phyloP scores from a whole-genome alignment of 371 early-diverging fungal species.

The Syncephalastrum sp. region DNA sequence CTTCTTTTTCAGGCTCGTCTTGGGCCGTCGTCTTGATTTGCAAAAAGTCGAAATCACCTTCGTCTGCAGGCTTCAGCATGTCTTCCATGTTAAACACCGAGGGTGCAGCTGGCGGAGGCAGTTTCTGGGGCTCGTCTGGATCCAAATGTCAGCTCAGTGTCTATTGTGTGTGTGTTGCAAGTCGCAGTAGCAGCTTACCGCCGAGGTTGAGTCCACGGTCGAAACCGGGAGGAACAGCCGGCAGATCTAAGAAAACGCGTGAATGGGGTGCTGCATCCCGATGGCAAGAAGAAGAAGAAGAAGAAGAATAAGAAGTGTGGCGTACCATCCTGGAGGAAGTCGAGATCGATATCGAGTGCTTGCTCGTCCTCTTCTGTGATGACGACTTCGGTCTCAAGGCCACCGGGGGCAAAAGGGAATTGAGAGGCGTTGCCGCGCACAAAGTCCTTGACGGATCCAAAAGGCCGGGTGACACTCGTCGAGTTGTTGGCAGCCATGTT shows the following conservation, averaged over 20 bases:
- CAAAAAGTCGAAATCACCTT: conserved; percentile 42
- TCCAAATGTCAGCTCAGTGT: conserved; percentile 2
- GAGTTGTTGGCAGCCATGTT: conserved; percentile 68
- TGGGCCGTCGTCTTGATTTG: conserved; percentile 26
- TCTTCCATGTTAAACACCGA: conserved; percentile 59
- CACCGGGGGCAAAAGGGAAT: conserved; percentile 84
- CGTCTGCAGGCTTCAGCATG: conserved; percentile 45
- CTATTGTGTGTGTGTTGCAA: neutral
- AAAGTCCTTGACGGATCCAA: conserved; percentile 61
- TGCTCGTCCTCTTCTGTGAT: conserved; percentile 21
- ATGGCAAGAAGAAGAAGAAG: too few relatives aligned
- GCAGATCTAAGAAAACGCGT: conserved; percentile 6
- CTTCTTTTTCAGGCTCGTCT: neutral
- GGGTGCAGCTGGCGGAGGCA: neutral
- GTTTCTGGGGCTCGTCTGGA: conserved; percentile 11
- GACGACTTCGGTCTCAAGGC: conserved; percentile 46
- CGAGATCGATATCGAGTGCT: conserved; percentile 15
- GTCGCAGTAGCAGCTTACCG: conserved; percentile 15
- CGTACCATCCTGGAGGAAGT: conserved; percentile 30
- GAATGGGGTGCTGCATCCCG: neutral
- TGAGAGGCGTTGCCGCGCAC: conserved; percentile 73
- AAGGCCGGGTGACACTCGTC: conserved; percentile 71
- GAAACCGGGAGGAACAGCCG: conserved; percentile 65
- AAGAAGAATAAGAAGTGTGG: too few relatives aligned
- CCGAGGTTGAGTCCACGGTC: conserved; percentile 57